Evolutionary conservation across 441 rosid species (phyloP), one percentile per base, ranked within the genome.

Genomic region (Manihot esculenta): DNA sequence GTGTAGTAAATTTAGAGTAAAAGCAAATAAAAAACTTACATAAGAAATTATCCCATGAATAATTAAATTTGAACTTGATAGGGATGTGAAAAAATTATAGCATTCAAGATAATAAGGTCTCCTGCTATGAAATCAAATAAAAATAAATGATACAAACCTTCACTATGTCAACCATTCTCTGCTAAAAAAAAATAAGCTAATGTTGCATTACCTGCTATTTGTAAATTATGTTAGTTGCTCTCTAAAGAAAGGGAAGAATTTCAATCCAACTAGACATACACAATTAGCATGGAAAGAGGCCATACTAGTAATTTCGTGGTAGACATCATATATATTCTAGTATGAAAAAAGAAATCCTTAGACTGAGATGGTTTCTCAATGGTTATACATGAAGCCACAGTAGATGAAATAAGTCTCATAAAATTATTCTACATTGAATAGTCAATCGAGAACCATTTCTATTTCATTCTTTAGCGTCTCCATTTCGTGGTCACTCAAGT

Each of bases 131-230:
- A 9, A 50, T 38, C 45, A n/a, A 41, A 41, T 48, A n/a, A 49
- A 42, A 70, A 63, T 57, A 71, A 44, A 38, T 18, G 62, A 60
- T 14, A 64, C 65, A 72, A 62, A 88, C 96, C 95, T 88, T 86
- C 73, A 86, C 89, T 49, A 71, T 76, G 74, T 86, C 88, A 72
- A 83, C 90, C 89, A 85, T 87, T 73, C 68, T 81, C 74, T 80
- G 84, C 88, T 89, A 86, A 66, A 83, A 81, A n/a, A 72, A 58
- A 58, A 69, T 74, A 42, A 45, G 83, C 73, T 67, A 83, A 74
- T 33, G 76, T 66, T 4, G 47, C 33, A 64, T 60, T 47, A 27
- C 74, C 94, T 89, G 84, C 76, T 76, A 72, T 54, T 49, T 49
- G 54, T 42, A 73, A 60, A 33, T 26, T 26, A 53, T 18, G 81